These are phyloP conservation scores for Hippophae gyantsensis DNA, from an alignment of 306 rosid genomes.

Conservation along the genomic window DNA sequence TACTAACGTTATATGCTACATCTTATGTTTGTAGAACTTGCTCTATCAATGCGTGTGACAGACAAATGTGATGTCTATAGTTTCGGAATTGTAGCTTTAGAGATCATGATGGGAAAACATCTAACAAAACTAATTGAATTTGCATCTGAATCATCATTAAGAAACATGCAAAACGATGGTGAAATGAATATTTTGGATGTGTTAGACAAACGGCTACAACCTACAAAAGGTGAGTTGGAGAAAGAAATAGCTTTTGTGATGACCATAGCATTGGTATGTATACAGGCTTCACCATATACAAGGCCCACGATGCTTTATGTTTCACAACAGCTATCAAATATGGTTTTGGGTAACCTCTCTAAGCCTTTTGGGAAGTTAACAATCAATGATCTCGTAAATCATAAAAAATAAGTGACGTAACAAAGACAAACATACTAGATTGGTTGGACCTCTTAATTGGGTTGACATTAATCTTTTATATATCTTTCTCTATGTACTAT, in stretches of 20 bases:
- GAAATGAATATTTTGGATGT: not conserved
- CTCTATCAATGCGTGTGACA: conserved; percentile 48
- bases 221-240: conserved; percentile 22
- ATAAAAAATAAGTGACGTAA: too few relatives aligned
- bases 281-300: conserved; percentile 34
- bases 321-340: conserved; percentile 47
- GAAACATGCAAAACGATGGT: too few relatives aligned
- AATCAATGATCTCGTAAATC: conserved; percentile 14
- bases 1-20: not conserved
- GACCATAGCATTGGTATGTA: conserved; percentile 44
- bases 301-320: conserved; percentile 60
- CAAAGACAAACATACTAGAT: too few relatives aligned
- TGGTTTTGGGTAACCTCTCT: conserved; percentile 16
- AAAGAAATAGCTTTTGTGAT: conserved; percentile 28
- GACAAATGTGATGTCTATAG: conserved; percentile 61
- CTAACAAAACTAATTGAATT: conserved; percentile 56
- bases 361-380: conserved; percentile 24
- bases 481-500: too few relatives aligned
- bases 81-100: conserved; percentile 54
- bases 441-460: too few relatives aligned
- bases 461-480: too few relatives aligned
- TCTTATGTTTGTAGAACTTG: conserved; percentile 30
- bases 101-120: conserved; percentile 60
- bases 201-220: conserved; percentile 32
- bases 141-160: conserved; percentile 24